phyloP scores from a whole-genome alignment of 176 grass and related monocot genomes.

The Lolium perenne region DNA sequence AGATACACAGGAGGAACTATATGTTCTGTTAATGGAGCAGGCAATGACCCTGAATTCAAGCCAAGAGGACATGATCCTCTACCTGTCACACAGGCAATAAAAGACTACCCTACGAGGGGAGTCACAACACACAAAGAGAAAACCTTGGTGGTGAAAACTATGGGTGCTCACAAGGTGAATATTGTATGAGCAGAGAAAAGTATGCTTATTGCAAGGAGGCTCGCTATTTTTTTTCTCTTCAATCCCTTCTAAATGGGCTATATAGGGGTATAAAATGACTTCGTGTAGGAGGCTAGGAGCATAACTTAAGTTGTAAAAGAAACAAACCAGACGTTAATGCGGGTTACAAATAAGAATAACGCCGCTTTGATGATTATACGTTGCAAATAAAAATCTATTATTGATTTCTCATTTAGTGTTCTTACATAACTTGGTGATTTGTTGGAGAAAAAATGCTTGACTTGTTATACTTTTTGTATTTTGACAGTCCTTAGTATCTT shows the following conservation, averaged over 20 bases:
- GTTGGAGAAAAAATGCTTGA: not conserved
- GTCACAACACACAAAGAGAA: not conserved
- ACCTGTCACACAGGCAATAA: not conserved
- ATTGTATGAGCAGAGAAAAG: not conserved
- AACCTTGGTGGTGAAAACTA: not conserved
- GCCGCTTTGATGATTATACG: not conserved
- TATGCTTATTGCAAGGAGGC: not conserved
- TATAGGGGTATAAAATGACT: not conserved
- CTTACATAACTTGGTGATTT: not conserved
- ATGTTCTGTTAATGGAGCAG: not conserved
- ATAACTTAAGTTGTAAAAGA: not conserved
- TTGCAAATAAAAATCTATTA: not conserved
- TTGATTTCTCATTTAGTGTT: constrained; percentile 30
- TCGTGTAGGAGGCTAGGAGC: not conserved
- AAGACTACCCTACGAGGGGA: not conserved
- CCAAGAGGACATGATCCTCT: not conserved
- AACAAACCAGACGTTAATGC: not conserved
- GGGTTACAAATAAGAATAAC: not conserved
- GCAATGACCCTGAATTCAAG: not conserved
- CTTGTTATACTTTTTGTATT: constrained; percentile 26
- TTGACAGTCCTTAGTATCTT: constrained; percentile 3
- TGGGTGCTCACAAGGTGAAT: not conserved
- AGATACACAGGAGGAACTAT: not conserved
- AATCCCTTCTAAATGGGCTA: not conserved
- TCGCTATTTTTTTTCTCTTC: not conserved